Percentiles rank a stretch among this genome's conserved stretches.
phyloP scores from a whole-genome alignment of 169 alveolate species.

The Plasmodium malariae region DNA sequence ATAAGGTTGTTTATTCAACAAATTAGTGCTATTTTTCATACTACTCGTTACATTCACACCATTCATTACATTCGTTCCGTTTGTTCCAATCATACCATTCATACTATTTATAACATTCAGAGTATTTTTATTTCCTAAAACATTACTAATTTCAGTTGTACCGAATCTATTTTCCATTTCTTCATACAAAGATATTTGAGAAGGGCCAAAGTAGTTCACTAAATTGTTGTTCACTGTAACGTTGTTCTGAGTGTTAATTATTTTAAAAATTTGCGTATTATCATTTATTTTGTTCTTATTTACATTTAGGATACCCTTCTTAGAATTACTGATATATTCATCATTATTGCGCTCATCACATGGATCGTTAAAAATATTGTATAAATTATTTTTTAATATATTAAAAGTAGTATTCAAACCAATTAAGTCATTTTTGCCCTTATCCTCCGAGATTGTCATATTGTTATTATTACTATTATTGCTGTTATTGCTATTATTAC shows the following conservation, averaged over 20 bases:
- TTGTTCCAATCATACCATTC: too few relatives aligned
- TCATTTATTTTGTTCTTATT: constrained; percentile 12
- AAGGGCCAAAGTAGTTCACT: not conserved
- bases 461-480: not conserved
- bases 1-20: not conserved
- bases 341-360: constrained; percentile 12
- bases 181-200: not conserved
- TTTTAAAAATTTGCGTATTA: not conserved
- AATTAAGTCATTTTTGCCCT: constrained; percentile 11
- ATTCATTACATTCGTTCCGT: too few relatives aligned
- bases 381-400: constrained; percentile 50
- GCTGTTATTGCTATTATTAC: not conserved
- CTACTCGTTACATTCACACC: too few relatives aligned
- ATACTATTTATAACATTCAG: not conserved
- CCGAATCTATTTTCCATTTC: not conserved
- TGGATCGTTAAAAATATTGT: constrained; percentile 24
- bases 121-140: not conserved
- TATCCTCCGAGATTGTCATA: not conserved
- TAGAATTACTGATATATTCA: not conserved
- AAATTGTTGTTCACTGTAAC: not conserved
- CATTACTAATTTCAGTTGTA: constrained; percentile 1
- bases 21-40: too few relatives aligned
- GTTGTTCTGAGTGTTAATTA: not conserved
- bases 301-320: not conserved
- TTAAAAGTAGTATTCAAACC: constrained; percentile 36